A percentile compares a stretch with the other conserved stretches of the same genome.
Conservation (phyloP, 306 rosid genomes). For the Pyrus bretschneideri region DNA sequence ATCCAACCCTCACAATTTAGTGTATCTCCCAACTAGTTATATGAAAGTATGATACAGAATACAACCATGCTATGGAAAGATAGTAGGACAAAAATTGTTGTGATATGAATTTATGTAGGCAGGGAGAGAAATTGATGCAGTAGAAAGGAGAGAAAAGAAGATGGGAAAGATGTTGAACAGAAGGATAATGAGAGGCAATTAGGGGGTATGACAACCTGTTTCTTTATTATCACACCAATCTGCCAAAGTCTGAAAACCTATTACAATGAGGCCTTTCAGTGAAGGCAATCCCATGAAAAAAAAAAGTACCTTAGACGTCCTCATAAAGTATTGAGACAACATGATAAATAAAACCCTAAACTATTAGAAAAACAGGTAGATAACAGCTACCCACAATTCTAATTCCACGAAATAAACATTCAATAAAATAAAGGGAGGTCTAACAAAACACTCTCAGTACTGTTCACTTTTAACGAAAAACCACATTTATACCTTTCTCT, state of each 20-base stretch:
- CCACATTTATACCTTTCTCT: too few relatives aligned
- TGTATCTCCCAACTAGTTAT: not conserved
- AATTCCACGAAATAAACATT: not conserved
- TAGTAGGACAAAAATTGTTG: not conserved
- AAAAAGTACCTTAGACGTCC: not conserved
- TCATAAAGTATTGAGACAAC: not conserved
- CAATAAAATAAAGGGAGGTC: too few relatives aligned
- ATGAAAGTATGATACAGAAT: not conserved
- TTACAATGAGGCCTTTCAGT: not conserved
- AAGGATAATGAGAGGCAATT: not conserved
- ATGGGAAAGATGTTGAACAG: not conserved
- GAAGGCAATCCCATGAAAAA: not conserved
- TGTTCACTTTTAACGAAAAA: too few relatives aligned
- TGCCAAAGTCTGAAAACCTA: not conserved
- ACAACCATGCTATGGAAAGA: not conserved
- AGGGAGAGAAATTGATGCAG: not conserved
- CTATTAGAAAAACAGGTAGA: not conserved
- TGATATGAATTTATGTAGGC: not conserved
- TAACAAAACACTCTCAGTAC: too few relatives aligned
- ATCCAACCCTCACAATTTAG: not conserved
- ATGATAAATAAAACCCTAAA: not conserved
- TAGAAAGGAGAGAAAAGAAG: not conserved
- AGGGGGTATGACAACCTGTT: not conserved
- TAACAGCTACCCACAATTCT: not conserved
- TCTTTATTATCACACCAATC: not conserved